Percentiles rank a stretch among this genome's conserved stretches.
Evolutionary conservation across 1,284 basidiomycete species (phyloP).

Genomic region (Cryptococcus sp.): DNA sequence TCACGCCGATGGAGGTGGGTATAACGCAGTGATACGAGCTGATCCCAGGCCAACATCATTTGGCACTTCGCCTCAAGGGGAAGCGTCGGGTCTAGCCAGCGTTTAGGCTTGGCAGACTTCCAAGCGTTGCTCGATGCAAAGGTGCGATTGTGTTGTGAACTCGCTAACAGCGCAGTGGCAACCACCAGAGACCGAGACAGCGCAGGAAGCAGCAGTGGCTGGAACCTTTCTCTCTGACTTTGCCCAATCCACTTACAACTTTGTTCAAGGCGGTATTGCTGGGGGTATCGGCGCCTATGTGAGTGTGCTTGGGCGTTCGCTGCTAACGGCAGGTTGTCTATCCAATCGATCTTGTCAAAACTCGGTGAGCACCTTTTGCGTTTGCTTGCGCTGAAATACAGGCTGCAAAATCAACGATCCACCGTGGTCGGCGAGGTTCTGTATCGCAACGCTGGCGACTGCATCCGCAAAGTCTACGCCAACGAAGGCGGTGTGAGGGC

Average conservation of each 20-base stretch:
- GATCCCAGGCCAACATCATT: slow-evolving; percentile 80
- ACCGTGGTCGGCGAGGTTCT: slow-evolving; percentile 91
- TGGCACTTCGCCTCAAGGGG: slow-evolving; percentile 93
- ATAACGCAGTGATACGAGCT: neutral
- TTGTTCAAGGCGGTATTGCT: slow-evolving; percentile 86
- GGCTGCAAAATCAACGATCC: slow-evolving; percentile 94
- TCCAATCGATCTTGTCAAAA: slow-evolving; percentile 61
- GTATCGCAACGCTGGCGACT: slow-evolving; percentile 93
- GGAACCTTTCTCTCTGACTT: slow-evolving; percentile 47
- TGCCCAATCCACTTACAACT: slow-evolving; percentile 76
- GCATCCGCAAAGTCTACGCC: slow-evolving; percentile 87
- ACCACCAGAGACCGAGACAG: slow-evolving; percentile 32
- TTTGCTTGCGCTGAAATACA: neutral
- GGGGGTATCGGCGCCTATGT: slow-evolving; percentile 74
- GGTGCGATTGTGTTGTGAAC: slow-evolving; percentile 12
- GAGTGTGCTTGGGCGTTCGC: slow-evolving; percentile 1
- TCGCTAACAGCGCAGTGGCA: slow-evolving; percentile 26
- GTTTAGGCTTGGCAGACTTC: slow-evolving; percentile 82
- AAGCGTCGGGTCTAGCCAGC: slow-evolving; percentile 57
- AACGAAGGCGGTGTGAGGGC: slow-evolving; percentile 90
- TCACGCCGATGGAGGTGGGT: slow-evolving; percentile 83
- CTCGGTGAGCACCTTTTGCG: slow-evolving; percentile 55
- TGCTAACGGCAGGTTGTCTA: slow-evolving; percentile 63
- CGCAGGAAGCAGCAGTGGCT: slow-evolving; percentile 16
- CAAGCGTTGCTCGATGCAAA: slow-evolving; percentile 75